Base-by-base conservation (phyloP, 208 protist genomes). In the Leishmania arabica region DNA sequence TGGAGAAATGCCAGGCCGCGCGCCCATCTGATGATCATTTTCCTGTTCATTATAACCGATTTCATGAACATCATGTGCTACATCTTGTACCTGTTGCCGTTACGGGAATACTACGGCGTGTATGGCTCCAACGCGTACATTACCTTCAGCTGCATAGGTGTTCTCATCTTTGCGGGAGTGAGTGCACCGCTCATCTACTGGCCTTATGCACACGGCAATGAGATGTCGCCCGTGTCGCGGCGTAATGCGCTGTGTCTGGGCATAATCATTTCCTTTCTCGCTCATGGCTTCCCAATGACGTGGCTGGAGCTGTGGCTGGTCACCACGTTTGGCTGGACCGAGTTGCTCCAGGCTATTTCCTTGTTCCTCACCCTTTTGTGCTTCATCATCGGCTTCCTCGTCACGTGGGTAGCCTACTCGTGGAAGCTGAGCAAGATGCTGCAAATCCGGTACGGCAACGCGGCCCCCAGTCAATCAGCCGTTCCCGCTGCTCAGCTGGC, bases 221-320 rank as follows among this genome's bases (percentile, higher is more conserved):
- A 96, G 66, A 94, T 97, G 89, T 87, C 92, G 17, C 91, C 89
- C 3, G 86, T 84, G 62, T 89, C 86, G 47, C 84, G 95, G 40
- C 80, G 88, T 58, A 92, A 95, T 71, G 76, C 82, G 7, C 45
- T 84, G n/a, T 89, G 78, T 51, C 56, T 94, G 6, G 89, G 74
- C 56, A 84, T 96, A 34, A 56, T 82, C 47, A 83, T 92, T 65
- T 92, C 86, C 40, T 95, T 97, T 77, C 75, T 96, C 17, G 51
- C 89, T 5, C 90, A 96, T 68, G 91, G 90, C 64, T 89, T 97
- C 51, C 89, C 95, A 40, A 87, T 95, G 84, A 83, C 84, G 71
- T 94, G 89, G 89, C 74, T 97, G 49, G 91, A 96, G 70, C 80
- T 96, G 68, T 95, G 90, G 83, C 79, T 95, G n/a, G 85, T 93